Base-by-base conservation (phyloP, 371 early-diverging fungal species). In the Phascolomyces articulosus region DNA sequence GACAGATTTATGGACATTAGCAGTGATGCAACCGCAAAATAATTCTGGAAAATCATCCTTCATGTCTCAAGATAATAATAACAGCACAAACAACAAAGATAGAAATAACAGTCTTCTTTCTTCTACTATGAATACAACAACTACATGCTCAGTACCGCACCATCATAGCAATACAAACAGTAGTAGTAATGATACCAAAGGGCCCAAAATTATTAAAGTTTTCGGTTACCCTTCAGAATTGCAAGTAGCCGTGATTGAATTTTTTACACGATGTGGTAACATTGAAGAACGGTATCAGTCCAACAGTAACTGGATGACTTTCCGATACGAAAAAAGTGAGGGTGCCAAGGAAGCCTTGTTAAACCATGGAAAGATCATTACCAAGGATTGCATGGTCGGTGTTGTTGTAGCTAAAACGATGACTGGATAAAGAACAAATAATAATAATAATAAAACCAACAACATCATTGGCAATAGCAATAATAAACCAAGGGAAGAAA, bases 291-390 rank as follows among this genome's bases (percentile, higher is more conserved):
- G 67, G 26, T 67, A 51, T 38, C 62, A 63, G 40, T 66, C 73
- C 2, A 67, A 67, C 3, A 68, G 69, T 10, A 77, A 81, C 62
- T 78, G 76, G 78, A 72, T 78, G 51, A 74, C 71, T 2, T 67
- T 81, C 29, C 65, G 74, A 11, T 81, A 81, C 27, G 58, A 62
- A 4, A 54, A 64, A 26, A 27, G 24, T 1, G 67, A 70, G 26
- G 55, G 67, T 9, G 77, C 78, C 10, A 40, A 59, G 58, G 71
- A 69, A 24, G 82, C 82, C 15, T 53, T 81, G 1, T 54, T 56
- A 11, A 59, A 40, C 27, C 73, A 81, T 62, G 82, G 78, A 4
- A 63, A 61, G 20, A 53, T 71, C 20, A 60, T 81, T 15, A 66
- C 38, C 2, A 54, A 63, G 16, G 58, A 59, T 24, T 63, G 60